A percentile compares a stretch with the other conserved stretches of the same genome.
Evolutionary conservation across 2,329 filamentous ascomycete genomes (phyloP).

Genomic region (Endoconidiophora laricicola): DNA sequence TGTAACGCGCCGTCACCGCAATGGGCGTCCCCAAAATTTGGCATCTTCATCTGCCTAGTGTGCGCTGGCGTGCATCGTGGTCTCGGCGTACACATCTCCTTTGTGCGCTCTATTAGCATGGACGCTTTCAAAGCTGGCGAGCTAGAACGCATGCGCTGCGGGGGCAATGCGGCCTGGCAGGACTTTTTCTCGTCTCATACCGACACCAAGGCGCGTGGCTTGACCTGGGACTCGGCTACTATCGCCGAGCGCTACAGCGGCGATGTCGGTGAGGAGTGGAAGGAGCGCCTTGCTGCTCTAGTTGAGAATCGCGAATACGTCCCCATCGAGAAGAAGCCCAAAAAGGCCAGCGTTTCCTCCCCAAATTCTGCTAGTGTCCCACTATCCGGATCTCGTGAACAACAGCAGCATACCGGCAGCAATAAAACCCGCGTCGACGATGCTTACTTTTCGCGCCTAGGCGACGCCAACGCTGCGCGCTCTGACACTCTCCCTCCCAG

Average conservation of each 20-base stretch:
- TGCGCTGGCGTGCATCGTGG: conserved; percentile 91
- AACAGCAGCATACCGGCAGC: conserved; percentile 17
- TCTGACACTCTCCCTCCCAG: conserved; percentile 62
- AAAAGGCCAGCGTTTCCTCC: conserved; percentile 15
- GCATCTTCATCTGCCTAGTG: conserved; percentile 93
- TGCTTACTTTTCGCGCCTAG: conserved; percentile 75
- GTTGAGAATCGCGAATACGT: conserved; percentile 81
- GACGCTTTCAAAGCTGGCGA: conserved; percentile 91
- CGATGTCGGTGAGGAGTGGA: conserved; percentile 87
- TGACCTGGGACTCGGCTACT: conserved; percentile 70
- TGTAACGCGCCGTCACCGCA: conserved; percentile 91
- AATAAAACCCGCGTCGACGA: conserved; percentile 56
- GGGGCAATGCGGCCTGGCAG: conserved; percentile 78
- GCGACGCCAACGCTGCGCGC: conserved; percentile 63
- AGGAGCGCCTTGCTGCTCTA: conserved; percentile 72
- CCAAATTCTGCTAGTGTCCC: conserved; percentile 21
- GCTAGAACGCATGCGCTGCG: conserved; percentile 82
- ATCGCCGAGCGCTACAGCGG: conserved; percentile 83
- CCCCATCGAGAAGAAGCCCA: conserved; percentile 44
- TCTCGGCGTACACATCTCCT: conserved; percentile 93
- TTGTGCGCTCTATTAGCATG: conserved; percentile 95
- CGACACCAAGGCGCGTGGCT: conserved; percentile 47
- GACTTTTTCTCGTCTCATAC: conserved; percentile 66
- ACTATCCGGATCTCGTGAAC: conserved; percentile 13
- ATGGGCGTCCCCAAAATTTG: conserved; percentile 96